Evolutionary conservation across 2,329 filamentous ascomycete genomes (phyloP).

Genomic region (Cladosporium sp.): DNA sequence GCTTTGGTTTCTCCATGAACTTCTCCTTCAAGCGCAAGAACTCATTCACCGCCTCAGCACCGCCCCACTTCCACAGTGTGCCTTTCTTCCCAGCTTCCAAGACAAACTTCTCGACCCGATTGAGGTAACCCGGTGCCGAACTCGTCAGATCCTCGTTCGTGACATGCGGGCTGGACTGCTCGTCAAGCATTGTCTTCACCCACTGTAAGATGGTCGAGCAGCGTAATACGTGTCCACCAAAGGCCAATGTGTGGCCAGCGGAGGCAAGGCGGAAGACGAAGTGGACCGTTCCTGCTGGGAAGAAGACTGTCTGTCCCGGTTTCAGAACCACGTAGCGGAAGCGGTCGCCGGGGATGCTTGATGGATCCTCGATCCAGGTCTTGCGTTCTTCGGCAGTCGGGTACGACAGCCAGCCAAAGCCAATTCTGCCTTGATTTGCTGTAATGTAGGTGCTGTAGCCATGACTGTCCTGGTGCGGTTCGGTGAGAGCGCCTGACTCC

Average conservation of each 20-base stretch:
- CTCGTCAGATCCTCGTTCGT: conserved; percentile 44
- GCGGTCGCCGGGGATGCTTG: conserved; percentile 18
- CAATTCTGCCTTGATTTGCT: conserved; percentile 27
- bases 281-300: conserved; percentile 31
- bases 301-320: conserved; percentile 30
- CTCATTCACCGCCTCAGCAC: conserved; percentile 21
- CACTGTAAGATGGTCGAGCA: conserved; percentile 38
- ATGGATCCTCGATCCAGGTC: conserved; percentile 21
- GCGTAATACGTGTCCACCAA: conserved; percentile 30
- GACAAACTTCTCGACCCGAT: conserved; percentile 28
- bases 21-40: conserved; percentile 27
- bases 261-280: conserved; percentile 31
- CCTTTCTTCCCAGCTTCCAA: conserved; percentile 22
- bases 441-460: conserved; percentile 34
- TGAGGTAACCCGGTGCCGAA: conserved; percentile 28
- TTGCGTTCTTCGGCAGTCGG: conserved; percentile 24
- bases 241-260: conserved; percentile 29
- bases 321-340: conserved; percentile 30
- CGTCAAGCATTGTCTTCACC: conserved; percentile 43
- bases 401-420: conserved; percentile 30
- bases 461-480: conserved; percentile 32
- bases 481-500: conserved; percentile 30
- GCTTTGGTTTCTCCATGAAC: conserved; percentile 14
- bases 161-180: conserved; percentile 39
- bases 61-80: conserved; percentile 26